Evolutionary conservation across 352 stramenopile genomes (phyloP), one percentile per base, ranked within the genome.

Genomic region (Phytophthora cactorum): DNA sequence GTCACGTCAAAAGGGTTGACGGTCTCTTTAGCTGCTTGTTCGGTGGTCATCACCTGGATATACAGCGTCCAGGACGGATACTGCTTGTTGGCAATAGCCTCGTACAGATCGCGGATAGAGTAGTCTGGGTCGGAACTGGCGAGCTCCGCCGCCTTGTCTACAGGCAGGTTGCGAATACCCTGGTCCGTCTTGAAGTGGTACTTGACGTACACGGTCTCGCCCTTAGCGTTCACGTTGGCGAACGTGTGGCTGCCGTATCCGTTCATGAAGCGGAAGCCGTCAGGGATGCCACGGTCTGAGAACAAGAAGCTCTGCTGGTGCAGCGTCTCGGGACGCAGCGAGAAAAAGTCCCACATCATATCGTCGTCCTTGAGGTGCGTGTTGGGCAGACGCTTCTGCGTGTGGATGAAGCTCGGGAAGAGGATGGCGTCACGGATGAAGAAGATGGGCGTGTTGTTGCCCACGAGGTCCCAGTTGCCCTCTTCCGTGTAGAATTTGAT

Each of bases 401-500:
- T 97, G 77, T 97, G 93, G 66, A 98, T 97, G 72, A 97, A 97
- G 67, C 86, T 92, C 11, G 93, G 93, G 68, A 97, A 97, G 25
- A 97, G 78, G 34, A 97, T 94, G 9, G 92, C 84, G 68, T 98
- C 93, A n/a, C 93, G 84, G 63, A 98, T 93, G 71, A 98, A 98
- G 71, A 98, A 98, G 43, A 98, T 91, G 10, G 93, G 93, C 57
- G 92, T 97, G 76, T 98, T 98, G 82, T 97, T 97, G 29, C 91
- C 92, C 43, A 98, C 92, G 14, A 98, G 57, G 72, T 98, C 93
- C 88, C 93, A 98, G 74, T 98, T 97, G 28, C 93, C 93, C 51
- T 98, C 91, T 58, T 97, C 86, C 32, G 91, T 97, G 81, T 98
- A 97, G 60, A 98, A 97, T 74, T 98, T 98, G 41, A 98, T 79